phyloP scores from a whole-genome alignment of 805 yeast genomes.

The Cyberlindnera maclurae region DNA sequence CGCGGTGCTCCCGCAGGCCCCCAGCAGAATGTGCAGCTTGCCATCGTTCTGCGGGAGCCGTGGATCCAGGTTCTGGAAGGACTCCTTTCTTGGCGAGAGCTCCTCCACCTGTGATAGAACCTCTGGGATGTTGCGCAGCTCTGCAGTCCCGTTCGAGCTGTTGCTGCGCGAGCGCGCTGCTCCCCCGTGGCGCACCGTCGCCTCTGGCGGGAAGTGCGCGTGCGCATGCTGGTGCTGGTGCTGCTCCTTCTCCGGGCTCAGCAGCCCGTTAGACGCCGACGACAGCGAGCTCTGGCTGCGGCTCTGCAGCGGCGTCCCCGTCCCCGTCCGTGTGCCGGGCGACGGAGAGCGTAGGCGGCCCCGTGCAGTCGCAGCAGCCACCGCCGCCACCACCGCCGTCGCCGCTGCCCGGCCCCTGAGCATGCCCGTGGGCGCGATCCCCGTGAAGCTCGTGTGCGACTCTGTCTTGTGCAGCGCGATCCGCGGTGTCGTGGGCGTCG shows the following conservation, averaged over 20 bases:
- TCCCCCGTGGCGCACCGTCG: slow-evolving; percentile 47
- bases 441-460: slow-evolving; percentile 14
- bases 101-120: slow-evolving; percentile 5
- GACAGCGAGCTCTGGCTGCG: slow-evolving; percentile 17
- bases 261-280: slow-evolving; percentile 12
- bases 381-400: slow-evolving; percentile 33
- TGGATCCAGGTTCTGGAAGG: slow-evolving; percentile 49
- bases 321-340: background rate
- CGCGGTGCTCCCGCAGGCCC: slow-evolving; percentile 86
- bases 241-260: background rate
- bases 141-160: slow-evolving; percentile 15
- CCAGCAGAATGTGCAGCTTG: slow-evolving; percentile 76
- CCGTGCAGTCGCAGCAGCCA: slow-evolving; percentile 33
- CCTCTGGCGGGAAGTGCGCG: slow-evolving; percentile 72
- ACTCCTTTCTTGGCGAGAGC: slow-evolving; percentile 26
- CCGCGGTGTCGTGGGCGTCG: slow-evolving; percentile 4
- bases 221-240: too few species aligned
- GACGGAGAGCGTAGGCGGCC: slow-evolving; percentile 13
- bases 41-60: slow-evolving; percentile 77
- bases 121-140: slow-evolving; percentile 8
- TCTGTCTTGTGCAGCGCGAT: slow-evolving; percentile 1
- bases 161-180: slow-evolving; percentile 26
- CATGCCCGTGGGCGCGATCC: slow-evolving; percentile 39
- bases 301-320: slow-evolving; percentile 7
- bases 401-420: slow-evolving; percentile 32